Conservation (phyloP, 83 land plant genomes). For the Larix sibirica region DNA sequence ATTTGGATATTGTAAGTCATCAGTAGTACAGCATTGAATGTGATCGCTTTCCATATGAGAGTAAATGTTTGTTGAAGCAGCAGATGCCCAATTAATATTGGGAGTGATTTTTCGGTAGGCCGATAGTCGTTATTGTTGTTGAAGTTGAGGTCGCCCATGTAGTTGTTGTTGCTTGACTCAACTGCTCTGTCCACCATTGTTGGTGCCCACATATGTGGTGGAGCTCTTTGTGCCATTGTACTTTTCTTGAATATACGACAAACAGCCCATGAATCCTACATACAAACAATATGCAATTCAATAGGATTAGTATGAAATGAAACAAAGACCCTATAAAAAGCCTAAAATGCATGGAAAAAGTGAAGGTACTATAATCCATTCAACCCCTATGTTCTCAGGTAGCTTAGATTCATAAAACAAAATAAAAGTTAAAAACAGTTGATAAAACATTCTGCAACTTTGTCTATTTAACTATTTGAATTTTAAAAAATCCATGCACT, state of each 20-base stretch:
- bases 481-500: too few relatives aligned
- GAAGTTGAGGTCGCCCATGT: too few relatives aligned
- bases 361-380: too few relatives aligned
- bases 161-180: neutral
- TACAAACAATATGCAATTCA: neutral
- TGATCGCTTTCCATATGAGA: neutral
- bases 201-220: constrained; percentile 48
- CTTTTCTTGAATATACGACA: constrained; percentile 79
- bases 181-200: neutral
- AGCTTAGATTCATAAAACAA: too few relatives aligned
- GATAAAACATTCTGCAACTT: too few relatives aligned
- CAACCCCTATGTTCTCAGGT: too few relatives aligned
- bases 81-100: neutral
- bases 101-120: neutral
- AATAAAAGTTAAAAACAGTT: too few relatives aligned
- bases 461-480: too few relatives aligned
- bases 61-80: neutral
- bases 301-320: neutral
- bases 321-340: too few relatives aligned
- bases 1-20: neutral
- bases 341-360: too few relatives aligned
- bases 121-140: neutral
- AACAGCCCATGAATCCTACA: constrained; percentile 80
- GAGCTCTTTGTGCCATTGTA: constrained; percentile 58
- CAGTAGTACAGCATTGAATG: too few relatives aligned